Conservation (phyloP, 805 yeast species). For the Ogataea paraovalis region DNA sequence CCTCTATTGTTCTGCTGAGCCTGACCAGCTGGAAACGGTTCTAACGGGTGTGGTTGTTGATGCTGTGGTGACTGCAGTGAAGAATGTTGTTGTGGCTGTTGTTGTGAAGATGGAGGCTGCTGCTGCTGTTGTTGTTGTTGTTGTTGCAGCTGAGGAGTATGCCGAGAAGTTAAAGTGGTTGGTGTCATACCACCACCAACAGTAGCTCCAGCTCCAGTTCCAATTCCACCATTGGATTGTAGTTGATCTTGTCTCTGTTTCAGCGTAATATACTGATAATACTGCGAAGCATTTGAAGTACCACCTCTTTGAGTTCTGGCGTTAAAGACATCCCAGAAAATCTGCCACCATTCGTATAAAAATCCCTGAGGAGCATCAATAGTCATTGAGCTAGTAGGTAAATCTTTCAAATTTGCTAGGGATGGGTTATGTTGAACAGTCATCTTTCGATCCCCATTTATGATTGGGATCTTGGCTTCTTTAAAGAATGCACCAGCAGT, state of each 20-base stretch:
- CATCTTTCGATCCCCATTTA: conserved; percentile 27
- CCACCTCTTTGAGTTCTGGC: conserved; percentile 70
- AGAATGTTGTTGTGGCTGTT: conserved; percentile 3
- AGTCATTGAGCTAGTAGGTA: conserved; percentile 49
- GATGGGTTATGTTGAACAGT: not conserved
- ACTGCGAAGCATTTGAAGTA: conserved; percentile 62
- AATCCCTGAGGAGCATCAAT: conserved; percentile 88
- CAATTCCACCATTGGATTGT: conserved; percentile 6
- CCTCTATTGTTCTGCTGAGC: not conserved
- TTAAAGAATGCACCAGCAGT: conserved; percentile 71
- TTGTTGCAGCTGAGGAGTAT: conserved; percentile 17
- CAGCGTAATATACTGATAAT: conserved; percentile 58
- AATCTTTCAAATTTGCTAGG: conserved; percentile 26
- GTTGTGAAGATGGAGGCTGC: not conserved
- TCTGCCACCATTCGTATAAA: conserved; percentile 92
- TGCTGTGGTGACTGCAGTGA: conserved; percentile 4
- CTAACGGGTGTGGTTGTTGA: not conserved
- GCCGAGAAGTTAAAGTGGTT: conserved; percentile 16
- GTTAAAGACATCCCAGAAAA: conserved; percentile 90
- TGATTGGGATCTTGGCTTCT: conserved; percentile 68
- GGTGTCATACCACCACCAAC: no score
- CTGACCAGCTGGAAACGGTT: conserved; percentile 1
- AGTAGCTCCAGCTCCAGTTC: no score
- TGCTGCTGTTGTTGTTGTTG: conserved; percentile 10
- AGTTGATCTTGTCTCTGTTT: conserved; percentile 58